Base-by-base conservation (phyloP, 106 monocot species). In the Hemerocallis citrina region DNA sequence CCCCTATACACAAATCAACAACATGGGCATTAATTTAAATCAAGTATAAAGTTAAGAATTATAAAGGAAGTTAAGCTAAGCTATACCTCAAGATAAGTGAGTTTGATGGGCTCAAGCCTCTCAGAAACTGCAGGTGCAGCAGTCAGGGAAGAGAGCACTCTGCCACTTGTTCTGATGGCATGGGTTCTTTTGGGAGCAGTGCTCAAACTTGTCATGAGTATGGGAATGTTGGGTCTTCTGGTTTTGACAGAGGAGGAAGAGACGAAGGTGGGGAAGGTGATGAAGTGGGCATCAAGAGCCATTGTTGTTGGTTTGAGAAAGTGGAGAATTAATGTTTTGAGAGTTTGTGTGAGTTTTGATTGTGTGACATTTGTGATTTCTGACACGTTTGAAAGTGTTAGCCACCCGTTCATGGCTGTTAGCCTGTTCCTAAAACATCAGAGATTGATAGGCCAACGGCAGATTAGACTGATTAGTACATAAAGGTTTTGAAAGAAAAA, bases 1-100 rank as follows among this genome's bases (percentile, higher is more conserved):
- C 27, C 77, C 83, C 91, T 89, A n/a, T 10, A 10, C 36, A 30
- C 29, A 34, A 17, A 74, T 4, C 17, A 54, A 47, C 35, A 39
- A 36, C 17, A 49, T 5, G 17, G 39, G 31, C 1, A 13, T 17
- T 12, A 23, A 31, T 19, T 50, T 23, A 19, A 24, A 19, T 22
- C 52, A 34, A 40, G 8, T 21, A 41, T 41, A 48, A 16, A 17
- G 44, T 15, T 10, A 17, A 59, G 8, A 57, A 54, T 14, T 41
- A 38, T 0, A 34, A 29, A 24, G 12, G 57, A 37, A 22, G 11
- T 16, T 15, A 25, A 43, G 54, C 49, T 5, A 12, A 15, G 8
- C 4, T 15, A 13, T 58, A 21, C 85, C 81, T 86, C 85, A 13
- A 86, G 68, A 67, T 77, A 81, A 24, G 85, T 86, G 39, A 86